Base-by-base conservation (phyloP, 331 rosid genomes). In the Quercus lobata region DNA sequence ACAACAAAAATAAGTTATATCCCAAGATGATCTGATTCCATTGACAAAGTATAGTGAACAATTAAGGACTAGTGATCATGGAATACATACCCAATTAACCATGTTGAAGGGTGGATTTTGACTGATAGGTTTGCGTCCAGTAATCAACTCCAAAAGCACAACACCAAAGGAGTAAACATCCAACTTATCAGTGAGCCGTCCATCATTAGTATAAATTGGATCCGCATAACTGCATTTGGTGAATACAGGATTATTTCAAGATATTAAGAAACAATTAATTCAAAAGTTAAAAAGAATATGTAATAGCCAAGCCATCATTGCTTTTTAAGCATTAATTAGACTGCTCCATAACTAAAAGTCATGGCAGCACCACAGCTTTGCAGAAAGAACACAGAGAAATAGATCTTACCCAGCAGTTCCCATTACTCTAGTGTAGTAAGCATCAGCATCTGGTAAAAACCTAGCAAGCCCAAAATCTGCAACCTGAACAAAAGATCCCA, bases 391-490 rank as follows among this genome's bases (percentile, higher is more conserved):
- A 62, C 35, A 29, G 1, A 63, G 70, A 34, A 34, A 68, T 68
- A 27, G 17, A 32, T 68, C 78, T 37, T 79, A 88, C 88, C 92
- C 90, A 86, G 82, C 63, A 71, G 90, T 81, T 66, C 92, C 92
- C 88, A 88, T 83, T 55, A 88, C 75, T 29, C 82, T 83, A 2
- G 92, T 88, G 52, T 86, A 88, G 34, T 79, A 86, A 35, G 87
- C 86, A 63, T 81, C 85, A 6, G 82, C 74, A 62, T 81, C 92
- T 7, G 69, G 74, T 54, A 82, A 61, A 46, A 82, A 37, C 77
- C 27, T 25, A 25, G 92, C 92, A 74, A 88, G 88, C 55, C 92
- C 90, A 70, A 88, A 88, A 72, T 86, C 92, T 7, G 90, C 88
- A 70, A 86, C 87, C 92, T 88, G 82, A 74, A 76, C 53, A 34